Evolutionary conservation across 805 yeast genomes (phyloP), one percentile per base, ranked within the genome.

Genomic region (Sugiyamaella marilandica): DNA sequence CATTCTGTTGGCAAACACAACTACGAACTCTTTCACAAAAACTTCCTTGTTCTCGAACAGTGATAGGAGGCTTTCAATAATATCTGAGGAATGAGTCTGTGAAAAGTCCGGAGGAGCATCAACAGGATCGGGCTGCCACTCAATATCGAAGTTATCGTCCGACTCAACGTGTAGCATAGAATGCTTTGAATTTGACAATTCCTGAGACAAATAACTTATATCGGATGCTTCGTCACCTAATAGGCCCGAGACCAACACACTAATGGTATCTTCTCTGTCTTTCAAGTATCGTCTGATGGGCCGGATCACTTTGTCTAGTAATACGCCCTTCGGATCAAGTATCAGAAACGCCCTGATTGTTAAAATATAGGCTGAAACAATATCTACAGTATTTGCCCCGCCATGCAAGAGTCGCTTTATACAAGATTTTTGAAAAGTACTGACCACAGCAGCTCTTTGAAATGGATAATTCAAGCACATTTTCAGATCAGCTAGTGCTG

Each of bases 61-160:
- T 1, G 91, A 81, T 1, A 86, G 74, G 32, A 89, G 71, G 0
- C 88, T 79, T 57, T 83, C 89, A 19, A 89, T 81, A 4, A 83
- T 77, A 62, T 87, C 95, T 41, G 80, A 77, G 2, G 56, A 47
- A 19, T 78, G 81, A 44, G 76, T 74, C 55, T 80, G 79, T 44
- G 79, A 77, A 70, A 86, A 89, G 65, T 88, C 95, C 0, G 91
- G 87, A n/a, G 90, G 77, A 0, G 96, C 95, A 69, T 89, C 96
- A 13, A 87, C 77, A 0, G 96, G 96, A 59, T 87, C 95, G 0
- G 96, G 96, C 8, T 67, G 66, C 96, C 96, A 88, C 45, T 77
- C 71, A 2, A 81, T 62, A 57, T 78, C 82, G 10, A 71, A 59
- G 47, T 72, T 63, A 37, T 76, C 80, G 41, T 78, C 80, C 5